Evolutionary conservation across 169 alveolate species (phyloP).

Genomic region (Eimeria praecox): DNA sequence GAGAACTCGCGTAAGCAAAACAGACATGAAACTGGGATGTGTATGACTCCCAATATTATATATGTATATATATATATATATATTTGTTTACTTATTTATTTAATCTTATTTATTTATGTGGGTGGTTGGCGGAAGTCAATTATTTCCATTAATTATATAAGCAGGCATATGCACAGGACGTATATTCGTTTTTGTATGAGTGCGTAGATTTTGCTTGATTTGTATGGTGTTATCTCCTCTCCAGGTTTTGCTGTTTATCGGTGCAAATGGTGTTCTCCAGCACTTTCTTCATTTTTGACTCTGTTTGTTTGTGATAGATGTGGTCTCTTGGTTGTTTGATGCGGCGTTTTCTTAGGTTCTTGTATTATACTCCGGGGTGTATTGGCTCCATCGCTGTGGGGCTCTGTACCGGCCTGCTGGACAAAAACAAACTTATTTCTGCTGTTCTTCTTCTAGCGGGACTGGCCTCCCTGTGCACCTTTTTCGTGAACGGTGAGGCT

Average conservation of each 20-base stretch:
- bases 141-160: no score
- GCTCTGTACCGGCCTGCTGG: slow-evolving; percentile 17
- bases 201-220: no score
- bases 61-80: no score
- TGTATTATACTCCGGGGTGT: slow-evolving; percentile 78
- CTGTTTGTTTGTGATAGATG: neutral
- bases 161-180: no score
- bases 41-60: no score
- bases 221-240: no score
- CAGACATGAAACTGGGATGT: no score
- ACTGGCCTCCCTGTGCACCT: slow-evolving; percentile 54
- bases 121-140: no score
- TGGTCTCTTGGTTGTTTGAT: neutral
- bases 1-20: slow-evolving; percentile 68
- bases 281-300: no score
- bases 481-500: slow-evolving; percentile 13
- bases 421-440: slow-evolving; percentile 30
- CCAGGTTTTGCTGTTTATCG: no score
- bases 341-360: slow-evolving; percentile 15
- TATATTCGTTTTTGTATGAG: neutral
- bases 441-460: slow-evolving; percentile 67
- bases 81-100: no score
- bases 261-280: no score
- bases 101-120: neutral
- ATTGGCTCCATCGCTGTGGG: slow-evolving; percentile 79